phyloP scores from a whole-genome alignment of 257 asterid genomes.

The Fraxinus quadrangulata region DNA sequence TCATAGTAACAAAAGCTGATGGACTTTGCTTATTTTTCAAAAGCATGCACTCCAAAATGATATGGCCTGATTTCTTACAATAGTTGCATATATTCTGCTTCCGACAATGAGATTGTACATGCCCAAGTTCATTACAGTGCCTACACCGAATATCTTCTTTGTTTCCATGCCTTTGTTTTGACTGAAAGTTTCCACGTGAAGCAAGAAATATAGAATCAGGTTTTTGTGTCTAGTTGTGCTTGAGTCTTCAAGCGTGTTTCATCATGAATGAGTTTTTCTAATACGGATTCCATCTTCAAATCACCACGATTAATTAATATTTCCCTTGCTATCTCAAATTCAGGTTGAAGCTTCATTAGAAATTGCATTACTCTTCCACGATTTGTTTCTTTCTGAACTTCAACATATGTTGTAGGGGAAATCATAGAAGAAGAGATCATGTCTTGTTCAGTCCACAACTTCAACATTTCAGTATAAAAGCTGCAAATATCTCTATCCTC shows the following conservation, averaged over 20 bases:
- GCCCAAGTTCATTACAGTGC: too few relatives aligned
- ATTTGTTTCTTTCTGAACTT: slow-evolving; percentile 16
- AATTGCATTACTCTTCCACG: slow-evolving; percentile 16
- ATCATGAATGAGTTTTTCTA: slow-evolving; percentile 17
- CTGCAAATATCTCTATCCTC: too few relatives aligned
- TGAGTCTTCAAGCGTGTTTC: slow-evolving; percentile 17
- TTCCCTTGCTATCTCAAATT: slow-evolving; percentile 16
- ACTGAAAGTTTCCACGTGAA: not conserved
- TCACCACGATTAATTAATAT: not conserved
- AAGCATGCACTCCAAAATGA: slow-evolving; percentile 1
- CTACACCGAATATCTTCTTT: too few relatives aligned
- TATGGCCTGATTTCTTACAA: not conserved
- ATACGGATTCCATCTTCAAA: not conserved
- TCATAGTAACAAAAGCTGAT: not conserved
- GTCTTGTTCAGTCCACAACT: too few relatives aligned
- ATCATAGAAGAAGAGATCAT: not conserved
- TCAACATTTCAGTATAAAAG: too few relatives aligned
- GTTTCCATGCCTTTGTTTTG: not conserved
- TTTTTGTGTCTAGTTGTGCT: slow-evolving; percentile 13
- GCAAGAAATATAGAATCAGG: not conserved
- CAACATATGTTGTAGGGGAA: not conserved
- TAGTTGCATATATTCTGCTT: slow-evolving; percentile 21
- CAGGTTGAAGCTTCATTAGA: slow-evolving; percentile 22
- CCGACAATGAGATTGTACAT: not conserved
- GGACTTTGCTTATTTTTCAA: not conserved